Conservation (phyloP, 202 grass and related monocot genomes). For the Miscanthus sacchariflorus region DNA sequence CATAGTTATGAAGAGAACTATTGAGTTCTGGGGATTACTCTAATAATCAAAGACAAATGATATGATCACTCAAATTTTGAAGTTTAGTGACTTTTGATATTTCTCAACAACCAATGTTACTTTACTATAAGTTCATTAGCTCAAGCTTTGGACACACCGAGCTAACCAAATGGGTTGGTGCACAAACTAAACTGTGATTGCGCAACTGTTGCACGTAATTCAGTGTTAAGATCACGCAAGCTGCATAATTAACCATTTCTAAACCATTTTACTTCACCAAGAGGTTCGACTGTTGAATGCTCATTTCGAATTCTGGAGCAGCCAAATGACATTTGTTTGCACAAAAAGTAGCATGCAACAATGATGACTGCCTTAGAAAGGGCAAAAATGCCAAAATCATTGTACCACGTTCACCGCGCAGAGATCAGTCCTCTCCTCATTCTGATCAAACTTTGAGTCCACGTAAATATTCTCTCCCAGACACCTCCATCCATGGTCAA, state of each 20-base stretch:
- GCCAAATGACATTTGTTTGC: neutral
- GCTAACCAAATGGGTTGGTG: neutral
- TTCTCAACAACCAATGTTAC: neutral
- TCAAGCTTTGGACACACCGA: neutral
- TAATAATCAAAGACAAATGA: neutral
- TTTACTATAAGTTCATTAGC: neutral
- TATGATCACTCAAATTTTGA: neutral
- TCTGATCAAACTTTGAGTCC: slow-evolving; percentile 56
- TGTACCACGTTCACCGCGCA: slow-evolving; percentile 73
- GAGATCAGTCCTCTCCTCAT: slow-evolving; percentile 58
- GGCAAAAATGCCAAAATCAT: neutral
- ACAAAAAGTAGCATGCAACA: neutral
- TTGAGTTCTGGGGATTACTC: neutral
- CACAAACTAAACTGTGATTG: neutral
- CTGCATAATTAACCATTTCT: slow-evolving; percentile 5
- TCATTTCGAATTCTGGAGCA: neutral
- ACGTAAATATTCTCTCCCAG: slow-evolving; percentile 66
- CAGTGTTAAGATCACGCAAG: neutral
- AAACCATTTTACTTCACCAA: slow-evolving; percentile 19
- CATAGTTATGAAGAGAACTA: slow-evolving; percentile 9
- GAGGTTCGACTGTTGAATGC: neutral
- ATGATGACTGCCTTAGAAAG: neutral
- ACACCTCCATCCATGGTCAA: slow-evolving; percentile 78
- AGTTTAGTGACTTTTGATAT: neutral
- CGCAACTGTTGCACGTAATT: neutral